Evolutionary conservation across 352 stramenopile species (phyloP), one percentile per base, ranked within the genome.

Genomic region (Phytophthora sp.): DNA sequence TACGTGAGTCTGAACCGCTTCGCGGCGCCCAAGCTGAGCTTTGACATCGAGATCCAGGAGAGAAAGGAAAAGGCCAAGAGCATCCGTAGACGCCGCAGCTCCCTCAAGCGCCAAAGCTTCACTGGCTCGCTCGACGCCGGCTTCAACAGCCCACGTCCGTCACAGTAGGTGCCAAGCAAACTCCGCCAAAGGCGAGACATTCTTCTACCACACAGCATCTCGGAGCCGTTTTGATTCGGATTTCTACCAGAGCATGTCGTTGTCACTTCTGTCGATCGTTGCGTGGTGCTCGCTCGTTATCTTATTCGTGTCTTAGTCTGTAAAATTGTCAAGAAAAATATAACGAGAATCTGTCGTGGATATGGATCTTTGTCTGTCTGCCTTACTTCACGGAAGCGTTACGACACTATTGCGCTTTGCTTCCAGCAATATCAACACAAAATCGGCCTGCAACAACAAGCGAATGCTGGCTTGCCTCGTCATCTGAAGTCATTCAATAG

Each of bases 1-100:
- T 93, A 93, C 71, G 84, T 93, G 68, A 91, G 84, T 47, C 57
- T 93, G 15, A 90, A 90, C 33, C 79, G 84, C n/a, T 93, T 91
- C 50, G 82, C 84, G 0, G 84, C 80, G 7, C 82, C 84, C 21
- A 87, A 86, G 47, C 36, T 93, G 58, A 75, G 75, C 29, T 82
- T 91, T 15, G 78, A 76, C 35, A 82, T 93, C 51, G 84, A 93
- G 58, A 77, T 86, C 30, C 82, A 93, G 31, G 79, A 93, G 60
- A 79, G 84, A 52, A 90, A 90, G 46, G 72, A 93, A 47, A 86
- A 87, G 54, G 84, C 84, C 44, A 74, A 79, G 46, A 88, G 79
- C 55, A 93, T 93, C 57, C 77, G 75, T 7, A 73, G 68, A 27
- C 74, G 77, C 0, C 77, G 79, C 41, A 85, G 71, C 47, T 88